Percentiles rank a stretch among this genome's conserved stretches.
Evolutionary conservation across 2,329 filamentous ascomycete genomes (phyloP).

Genomic region (Rhinocladiella similis): DNA sequence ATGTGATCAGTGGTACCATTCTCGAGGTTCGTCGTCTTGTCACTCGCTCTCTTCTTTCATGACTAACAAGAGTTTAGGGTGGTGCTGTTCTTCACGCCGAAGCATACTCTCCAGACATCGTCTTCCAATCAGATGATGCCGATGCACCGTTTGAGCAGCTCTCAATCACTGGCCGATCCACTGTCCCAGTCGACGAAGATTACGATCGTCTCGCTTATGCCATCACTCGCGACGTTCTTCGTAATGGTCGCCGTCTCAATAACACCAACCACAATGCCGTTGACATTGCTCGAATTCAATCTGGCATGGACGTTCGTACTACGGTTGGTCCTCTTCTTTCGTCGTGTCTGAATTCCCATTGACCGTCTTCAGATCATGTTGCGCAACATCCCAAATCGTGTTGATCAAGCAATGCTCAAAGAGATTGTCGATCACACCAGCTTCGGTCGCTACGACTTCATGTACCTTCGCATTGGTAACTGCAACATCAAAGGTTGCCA

Average conservation of each 20-base stretch:
- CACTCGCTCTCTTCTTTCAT: neutral
- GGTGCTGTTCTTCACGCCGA: constrained; percentile 34
- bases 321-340: constrained; percentile 55
- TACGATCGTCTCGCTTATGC: constrained; percentile 31
- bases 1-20: constrained; percentile 36
- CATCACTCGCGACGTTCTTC: constrained; percentile 21
- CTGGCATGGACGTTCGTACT: constrained; percentile 71
- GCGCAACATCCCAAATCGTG: constrained; percentile 90
- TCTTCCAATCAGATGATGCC: constrained; percentile 14
- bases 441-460: constrained; percentile 85
- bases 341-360: constrained; percentile 8
- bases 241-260: constrained; percentile 20
- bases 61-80: constrained; percentile 29
- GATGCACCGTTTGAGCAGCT: constrained; percentile 14
- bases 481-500: neutral
- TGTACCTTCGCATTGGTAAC: constrained; percentile 82
- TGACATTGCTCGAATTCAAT: constrained; percentile 44
- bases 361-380: constrained; percentile 72
- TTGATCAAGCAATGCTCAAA: constrained; percentile 74
- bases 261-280: constrained; percentile 45
- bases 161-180: constrained; percentile 43
- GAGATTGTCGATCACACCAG: constrained; percentile 74
- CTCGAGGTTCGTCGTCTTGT: constrained; percentile 9
- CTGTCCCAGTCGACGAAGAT: constrained; percentile 37
- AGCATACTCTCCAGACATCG: constrained; percentile 17